Base-by-base conservation (phyloP, 345 rosid species). In the Ricinus communis region DNA sequence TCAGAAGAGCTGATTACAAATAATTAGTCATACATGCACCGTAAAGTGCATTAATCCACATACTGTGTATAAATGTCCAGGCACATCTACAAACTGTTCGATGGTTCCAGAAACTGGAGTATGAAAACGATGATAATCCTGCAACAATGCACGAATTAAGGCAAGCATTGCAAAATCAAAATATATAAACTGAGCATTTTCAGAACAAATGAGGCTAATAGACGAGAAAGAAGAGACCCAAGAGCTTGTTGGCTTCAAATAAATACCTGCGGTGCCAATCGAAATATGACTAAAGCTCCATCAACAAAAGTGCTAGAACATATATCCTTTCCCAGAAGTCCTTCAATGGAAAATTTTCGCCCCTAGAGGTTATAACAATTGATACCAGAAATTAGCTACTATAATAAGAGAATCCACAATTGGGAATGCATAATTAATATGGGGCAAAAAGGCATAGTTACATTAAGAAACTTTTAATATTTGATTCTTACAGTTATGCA, bases 251-350 rank as follows among this genome's bases (percentile, higher is more conserved):
- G n/a, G n/a, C n/a, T n/a, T n/a, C n/a, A n/a, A n/a, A n/a, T n/a
- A n/a, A n/a, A 19, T 71, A 91, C 98, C 94, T 93, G 98, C 25
- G 96, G 98, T 5, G 98, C 98, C 87, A 94, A 80, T 62, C 97
- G 79, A 70, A 91, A 91, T 81, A 91, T 90, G 79, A 94, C 91
- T 82, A 94, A 62, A 76, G 85, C 71, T 77, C 97, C 97, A 81
- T 90, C 87, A 72, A 82, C 22, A 66, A 91, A 91, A 40, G 82
- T 58, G 60, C 76, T 69, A 31, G 90, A 83, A 79, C 75, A 9
- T 70, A 83, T 71, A 68, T 79, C 83, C n/a, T 79, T 81, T 77
- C 97, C 98, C 70, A 94, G 72, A 61, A 94, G 96, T 19, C 98
- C 98, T 84, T 79, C 85, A 61, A 90, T 79, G 24, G 97, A 94